A percentile compares a stretch with the other conserved stretches of the same genome.
Evolutionary conservation across 495 filamentous ascomycete species (phyloP).

Genomic region (Hyaloscypha variabilis): DNA sequence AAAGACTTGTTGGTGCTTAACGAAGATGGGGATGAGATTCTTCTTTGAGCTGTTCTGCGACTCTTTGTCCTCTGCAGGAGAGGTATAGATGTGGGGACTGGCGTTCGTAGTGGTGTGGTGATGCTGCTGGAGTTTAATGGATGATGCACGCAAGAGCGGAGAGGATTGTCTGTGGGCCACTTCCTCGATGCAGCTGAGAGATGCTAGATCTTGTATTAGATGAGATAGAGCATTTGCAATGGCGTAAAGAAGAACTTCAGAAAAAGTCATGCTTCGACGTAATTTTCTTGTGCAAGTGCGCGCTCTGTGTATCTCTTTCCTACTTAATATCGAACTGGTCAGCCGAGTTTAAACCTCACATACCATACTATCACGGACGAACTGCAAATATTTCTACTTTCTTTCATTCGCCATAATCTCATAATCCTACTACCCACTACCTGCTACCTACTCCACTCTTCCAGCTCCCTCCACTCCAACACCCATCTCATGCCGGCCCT

Average conservation of each 20-base stretch:
- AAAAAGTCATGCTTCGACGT: no score
- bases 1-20: not conserved
- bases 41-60: conserved; percentile 5
- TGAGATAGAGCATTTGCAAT: not conserved
- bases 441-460: not conserved
- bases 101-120: not conserved
- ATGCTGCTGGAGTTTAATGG: not conserved
- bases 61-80: no score
- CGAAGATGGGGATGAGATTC: conserved; percentile 10
- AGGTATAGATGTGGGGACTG: no score
- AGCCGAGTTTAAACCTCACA: no score
- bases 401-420: not conserved
- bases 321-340: no score
- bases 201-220: not conserved
- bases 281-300: no score
- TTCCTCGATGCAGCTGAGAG: not conserved
- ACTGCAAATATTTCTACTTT: not conserved
- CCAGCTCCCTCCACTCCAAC: not conserved
- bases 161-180: no score
- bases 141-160: not conserved
- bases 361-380: not conserved
- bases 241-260: not conserved
- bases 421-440: not conserved
- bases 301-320: no score
- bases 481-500: not conserved